These are phyloP conservation scores for Lipomyces mesembrius DNA, from an alignment of 805 yeast species.

Conservation along the genomic window DNA sequence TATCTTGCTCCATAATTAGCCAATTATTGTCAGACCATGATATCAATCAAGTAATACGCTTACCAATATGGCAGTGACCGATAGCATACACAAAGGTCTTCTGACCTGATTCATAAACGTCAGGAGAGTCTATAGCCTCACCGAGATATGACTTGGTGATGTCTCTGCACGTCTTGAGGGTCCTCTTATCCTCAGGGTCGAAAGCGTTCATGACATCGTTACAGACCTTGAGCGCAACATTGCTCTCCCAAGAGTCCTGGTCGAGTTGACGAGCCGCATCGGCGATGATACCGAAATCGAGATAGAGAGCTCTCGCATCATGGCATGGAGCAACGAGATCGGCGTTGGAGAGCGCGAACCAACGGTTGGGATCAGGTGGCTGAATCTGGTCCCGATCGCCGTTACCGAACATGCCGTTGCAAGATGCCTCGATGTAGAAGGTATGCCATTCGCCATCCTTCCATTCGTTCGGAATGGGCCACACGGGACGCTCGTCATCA, in stretches of 20 bases:
- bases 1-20: slow-evolving; percentile 55
- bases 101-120: slow-evolving; percentile 55
- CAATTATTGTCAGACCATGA: background rate
- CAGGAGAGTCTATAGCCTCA: slow-evolving; percentile 60
- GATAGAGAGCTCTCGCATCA: slow-evolving; percentile 74
- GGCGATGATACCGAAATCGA: slow-evolving; percentile 85
- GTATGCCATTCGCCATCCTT: slow-evolving; percentile 57
- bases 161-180: slow-evolving; percentile 66
- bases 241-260: slow-evolving; percentile 77
- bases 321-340: slow-evolving; percentile 82
- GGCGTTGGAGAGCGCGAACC: slow-evolving; percentile 67
- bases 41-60: background rate
- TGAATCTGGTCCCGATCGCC: slow-evolving; percentile 59
- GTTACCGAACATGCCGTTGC: slow-evolving; percentile 93
- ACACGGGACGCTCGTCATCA: slow-evolving; percentile 72
- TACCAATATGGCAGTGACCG: slow-evolving; percentile 68
- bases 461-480: slow-evolving; percentile 64
- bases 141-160: slow-evolving; percentile 72
- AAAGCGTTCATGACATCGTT: slow-evolving; percentile 83
- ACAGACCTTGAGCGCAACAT: slow-evolving; percentile 78
- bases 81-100: slow-evolving; percentile 73
- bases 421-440: slow-evolving; percentile 86
- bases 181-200: slow-evolving; percentile 66
- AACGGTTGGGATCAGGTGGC: slow-evolving; percentile 74
- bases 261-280: slow-evolving; percentile 90